These are phyloP conservation scores for Fistulifera solaris DNA, from an alignment of 108 stramenopile genomes.

Conservation along the genomic window DNA sequence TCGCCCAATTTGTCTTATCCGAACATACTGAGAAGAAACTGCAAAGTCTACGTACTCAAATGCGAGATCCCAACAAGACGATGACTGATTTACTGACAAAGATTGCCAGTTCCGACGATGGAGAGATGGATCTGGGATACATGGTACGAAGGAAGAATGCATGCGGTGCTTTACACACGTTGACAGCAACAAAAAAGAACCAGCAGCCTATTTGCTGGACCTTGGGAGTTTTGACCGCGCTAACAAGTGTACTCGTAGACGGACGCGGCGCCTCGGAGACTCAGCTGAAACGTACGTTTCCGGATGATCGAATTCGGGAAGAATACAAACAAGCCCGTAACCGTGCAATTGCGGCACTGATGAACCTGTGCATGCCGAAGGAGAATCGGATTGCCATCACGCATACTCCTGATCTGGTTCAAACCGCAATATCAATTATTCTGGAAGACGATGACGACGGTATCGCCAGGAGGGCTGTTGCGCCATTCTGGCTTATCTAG, in stretches of 20 bases:
- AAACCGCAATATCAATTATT: slow-evolving; percentile 37
- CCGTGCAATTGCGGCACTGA: slow-evolving; percentile 42
- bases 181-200: slow-evolving; percentile 47
- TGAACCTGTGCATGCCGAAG: slow-evolving; percentile 46
- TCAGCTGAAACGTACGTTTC: slow-evolving; percentile 20
- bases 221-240: slow-evolving; percentile 51
- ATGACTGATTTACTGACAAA: slow-evolving; percentile 35
- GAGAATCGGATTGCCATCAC: slow-evolving; percentile 65
- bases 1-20: background rate
- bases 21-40: slow-evolving; percentile 6
- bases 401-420: slow-evolving; percentile 50
- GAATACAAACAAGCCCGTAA: slow-evolving; percentile 56
- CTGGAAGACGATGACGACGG: slow-evolving; percentile 33
- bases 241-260: slow-evolving; percentile 55
- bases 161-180: slow-evolving; percentile 72
- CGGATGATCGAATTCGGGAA: slow-evolving; percentile 26
- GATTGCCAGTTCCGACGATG: slow-evolving; percentile 29
- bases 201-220: slow-evolving; percentile 72
- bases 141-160: slow-evolving; percentile 76
- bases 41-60: slow-evolving; percentile 3
- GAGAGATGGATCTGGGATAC: slow-evolving; percentile 41
- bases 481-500: slow-evolving; percentile 46
- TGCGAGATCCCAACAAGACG: slow-evolving; percentile 46
- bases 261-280: slow-evolving; percentile 9
- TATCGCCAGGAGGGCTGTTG: slow-evolving; percentile 50